Evolutionary conservation across 2,329 filamentous ascomycete genomes (phyloP), one percentile per base, ranked within the genome.

Genomic region (Davidsoniella virescens): DNA sequence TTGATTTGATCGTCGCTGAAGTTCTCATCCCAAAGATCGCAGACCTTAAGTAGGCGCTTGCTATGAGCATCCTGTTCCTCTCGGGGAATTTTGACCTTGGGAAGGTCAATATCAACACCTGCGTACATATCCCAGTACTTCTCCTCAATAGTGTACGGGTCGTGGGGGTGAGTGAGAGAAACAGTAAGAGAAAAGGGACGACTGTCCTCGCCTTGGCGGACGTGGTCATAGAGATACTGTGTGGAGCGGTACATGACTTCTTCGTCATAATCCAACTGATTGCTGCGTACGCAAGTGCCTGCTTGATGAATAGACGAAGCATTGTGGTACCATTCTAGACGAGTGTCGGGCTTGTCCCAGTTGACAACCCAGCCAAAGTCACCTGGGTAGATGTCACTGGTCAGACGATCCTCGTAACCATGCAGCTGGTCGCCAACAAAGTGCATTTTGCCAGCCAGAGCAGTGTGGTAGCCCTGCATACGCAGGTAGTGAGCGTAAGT

Each of bases 261-360:
- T 67, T 94, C 88, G 59, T 95, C 88, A 59, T 90, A 95, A 63
- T 95, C 88, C 48, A 95, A 74, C 70, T 95, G 88, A 67, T 95
- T 95, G 66, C 86, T 94, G 56, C 87, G 78, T 39, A 93, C 82
- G 59, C 87, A 94, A 26, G 82, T 78, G 8, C 88, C 88, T 0
- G 88, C 88, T 64, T 95, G 87, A 60, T 90, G 70, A 57, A 95
- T 90, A 5, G 87, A 94, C 60, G 85, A 88, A 66, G 88, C 87
- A 63, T 95, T 94, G 71, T 95, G 88, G 63, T 92, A 95, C 85
- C 87, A 95, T 66, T 95, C 88, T 40, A 90, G 78, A 43, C 88
- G 77, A 39, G 78, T 80, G 33, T 87, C 81, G 9, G 88, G 87
- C 63, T 88, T 80, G 62, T 95, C 88, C 88, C 88, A 95, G 67